These are phyloP conservation scores for Rhodotorula sp. DNA, from an alignment of 1,284 basidiomycete species.

Conservation along the genomic window DNA sequence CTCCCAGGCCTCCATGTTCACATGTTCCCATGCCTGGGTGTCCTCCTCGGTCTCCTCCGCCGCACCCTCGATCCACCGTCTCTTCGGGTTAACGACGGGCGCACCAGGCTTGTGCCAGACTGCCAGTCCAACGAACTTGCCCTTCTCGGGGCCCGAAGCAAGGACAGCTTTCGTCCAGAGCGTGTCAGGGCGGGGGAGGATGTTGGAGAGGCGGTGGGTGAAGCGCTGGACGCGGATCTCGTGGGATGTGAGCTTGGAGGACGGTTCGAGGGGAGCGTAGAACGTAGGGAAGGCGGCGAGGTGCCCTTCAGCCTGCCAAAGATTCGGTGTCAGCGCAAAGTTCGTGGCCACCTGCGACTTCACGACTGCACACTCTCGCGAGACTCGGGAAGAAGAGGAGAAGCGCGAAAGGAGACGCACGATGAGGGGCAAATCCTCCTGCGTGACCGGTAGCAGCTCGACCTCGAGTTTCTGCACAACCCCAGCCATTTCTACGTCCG, in stretches of 20 bases:
- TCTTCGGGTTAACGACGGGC: constrained; percentile 21
- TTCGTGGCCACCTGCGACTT: no score
- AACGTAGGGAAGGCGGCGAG: constrained; percentile 22
- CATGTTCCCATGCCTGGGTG: constrained; percentile 18
- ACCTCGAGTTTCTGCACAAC: background rate
- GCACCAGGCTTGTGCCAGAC: constrained; percentile 19
- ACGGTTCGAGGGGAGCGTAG: constrained; percentile 12
- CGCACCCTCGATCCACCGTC: background rate
- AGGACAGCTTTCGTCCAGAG: constrained; percentile 24
- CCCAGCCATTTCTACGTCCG: background rate
- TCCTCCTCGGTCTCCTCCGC: constrained; percentile 9
- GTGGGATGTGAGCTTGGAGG: constrained; percentile 11
- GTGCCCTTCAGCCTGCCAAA: constrained; percentile 22
- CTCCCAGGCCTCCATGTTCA: constrained; percentile 22
- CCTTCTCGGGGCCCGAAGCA: constrained; percentile 1
- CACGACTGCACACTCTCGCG: no score
- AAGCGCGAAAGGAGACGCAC: background rate
- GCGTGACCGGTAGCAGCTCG: background rate
- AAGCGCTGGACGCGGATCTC: constrained; percentile 23
- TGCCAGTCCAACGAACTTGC: constrained; percentile 23
- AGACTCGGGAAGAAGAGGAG: background rate
- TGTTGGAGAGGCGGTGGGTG: constrained; percentile 7
- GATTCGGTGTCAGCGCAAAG: no score
- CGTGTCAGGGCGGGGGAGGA: constrained; percentile 4
- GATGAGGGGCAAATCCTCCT: background rate